These are phyloP conservation scores for Dactylorhiza incarnata DNA, from an alignment of 106 monocot species.

Conservation along the genomic window DNA sequence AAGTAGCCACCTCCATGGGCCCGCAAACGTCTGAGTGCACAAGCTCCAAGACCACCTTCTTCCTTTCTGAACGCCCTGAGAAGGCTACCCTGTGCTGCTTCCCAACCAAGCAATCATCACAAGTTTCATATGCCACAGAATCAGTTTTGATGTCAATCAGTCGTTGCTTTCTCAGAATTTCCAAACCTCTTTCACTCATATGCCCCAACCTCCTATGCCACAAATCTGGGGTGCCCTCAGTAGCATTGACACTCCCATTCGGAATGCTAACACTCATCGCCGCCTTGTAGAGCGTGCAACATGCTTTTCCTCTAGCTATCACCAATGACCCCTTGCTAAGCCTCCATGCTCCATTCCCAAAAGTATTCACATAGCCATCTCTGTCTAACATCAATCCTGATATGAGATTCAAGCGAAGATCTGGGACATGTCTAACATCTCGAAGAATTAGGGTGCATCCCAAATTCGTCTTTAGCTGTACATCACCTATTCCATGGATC, in stretches of 20 bases:
- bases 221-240: neutral
- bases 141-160: neutral
- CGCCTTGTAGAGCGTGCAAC: constrained; percentile 5
- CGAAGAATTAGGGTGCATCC: constrained; percentile 3
- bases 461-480: constrained; percentile 9
- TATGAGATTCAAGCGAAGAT: constrained; percentile 18
- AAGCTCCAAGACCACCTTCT: neutral
- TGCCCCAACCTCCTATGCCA: too few species aligned
- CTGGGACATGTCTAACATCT: constrained; percentile 13
- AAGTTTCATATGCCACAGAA: neutral
- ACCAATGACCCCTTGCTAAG: constrained; percentile 13
- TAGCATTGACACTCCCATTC: neutral
- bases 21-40: constrained; percentile 14
- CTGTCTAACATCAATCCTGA: constrained; percentile 9
- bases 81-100: too few species aligned
- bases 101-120: constrained; percentile 3
- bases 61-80: neutral
- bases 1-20: neutral
- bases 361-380: neutral
- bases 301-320: constrained; percentile 12
- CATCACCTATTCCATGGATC: constrained; percentile 9
- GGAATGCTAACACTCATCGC: neutral
- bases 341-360: constrained; percentile 12
- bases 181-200: too few species aligned
- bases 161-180: too few species aligned